Evolutionary conservation across 305 asterid genomes (phyloP).

Genomic region (Ajuga reptans): DNA sequence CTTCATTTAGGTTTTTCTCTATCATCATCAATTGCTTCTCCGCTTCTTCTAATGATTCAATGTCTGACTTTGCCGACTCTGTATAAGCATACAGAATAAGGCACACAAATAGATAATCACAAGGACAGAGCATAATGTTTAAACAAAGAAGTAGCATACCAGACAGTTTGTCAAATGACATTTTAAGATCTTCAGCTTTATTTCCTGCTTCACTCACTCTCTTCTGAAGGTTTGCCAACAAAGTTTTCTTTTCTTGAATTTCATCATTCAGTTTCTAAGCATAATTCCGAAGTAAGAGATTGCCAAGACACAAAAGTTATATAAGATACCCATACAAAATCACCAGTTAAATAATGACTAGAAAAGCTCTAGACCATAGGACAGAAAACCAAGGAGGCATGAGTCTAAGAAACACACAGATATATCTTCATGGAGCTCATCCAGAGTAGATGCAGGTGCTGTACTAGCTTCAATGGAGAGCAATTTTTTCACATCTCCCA

Average conservation of each 20-base stretch:
- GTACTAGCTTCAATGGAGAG: conserved; percentile 43
- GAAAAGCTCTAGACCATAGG: conserved; percentile 7
- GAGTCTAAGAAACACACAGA: conserved; percentile 44
- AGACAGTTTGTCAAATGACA: conserved; percentile 43
- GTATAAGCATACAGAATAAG: conserved; percentile 21
- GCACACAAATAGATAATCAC: conserved; percentile 15
- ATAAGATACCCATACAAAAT: conserved; percentile 16
- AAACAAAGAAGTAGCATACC: conserved; percentile 44
- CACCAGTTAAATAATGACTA: conserved; percentile 13
- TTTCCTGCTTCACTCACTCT: conserved; percentile 47
- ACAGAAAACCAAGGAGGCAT: neutral
- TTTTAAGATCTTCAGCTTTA: conserved; percentile 40
- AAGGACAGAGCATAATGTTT: conserved; percentile 12
- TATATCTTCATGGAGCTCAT: conserved; percentile 66
- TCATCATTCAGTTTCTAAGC: conserved; percentile 55
- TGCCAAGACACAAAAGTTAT: neutral
- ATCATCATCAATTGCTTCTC: conserved; percentile 49
- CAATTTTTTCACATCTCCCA: conserved; percentile 54
- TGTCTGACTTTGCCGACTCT: conserved; percentile 66
- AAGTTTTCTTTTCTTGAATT: conserved; percentile 40
- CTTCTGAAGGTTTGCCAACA: conserved; percentile 44
- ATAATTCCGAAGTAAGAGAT: conserved; percentile 20
- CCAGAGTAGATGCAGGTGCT: conserved; percentile 46
- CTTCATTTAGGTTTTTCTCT: conserved; percentile 44
- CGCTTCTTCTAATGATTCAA: conserved; percentile 59